These are phyloP conservation scores for Neocucurbitaria cava DNA, from an alignment of 2,329 filamentous ascomycete genomes.

Conservation along the genomic window DNA sequence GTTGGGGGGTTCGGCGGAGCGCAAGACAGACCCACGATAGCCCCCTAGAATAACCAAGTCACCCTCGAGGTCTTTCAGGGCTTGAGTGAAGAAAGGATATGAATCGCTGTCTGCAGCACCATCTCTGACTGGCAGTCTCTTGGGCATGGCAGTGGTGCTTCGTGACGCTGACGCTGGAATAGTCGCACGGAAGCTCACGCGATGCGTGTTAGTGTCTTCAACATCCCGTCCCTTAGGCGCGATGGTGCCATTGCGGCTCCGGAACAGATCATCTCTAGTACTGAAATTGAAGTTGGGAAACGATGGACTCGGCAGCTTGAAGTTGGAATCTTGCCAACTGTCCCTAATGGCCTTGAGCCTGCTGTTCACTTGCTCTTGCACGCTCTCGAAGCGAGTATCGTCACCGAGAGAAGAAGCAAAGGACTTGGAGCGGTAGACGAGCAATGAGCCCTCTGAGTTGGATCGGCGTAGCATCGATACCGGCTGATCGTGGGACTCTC, in stretches of 20 bases:
- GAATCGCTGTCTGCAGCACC: slow-evolving; percentile 42
- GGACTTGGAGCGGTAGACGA: slow-evolving; percentile 76
- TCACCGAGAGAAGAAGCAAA: slow-evolving; percentile 84
- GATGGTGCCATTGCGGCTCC: slow-evolving; percentile 19
- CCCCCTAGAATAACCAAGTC: slow-evolving; percentile 90
- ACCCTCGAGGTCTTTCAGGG: slow-evolving; percentile 74
- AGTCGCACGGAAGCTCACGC: slow-evolving; percentile 27
- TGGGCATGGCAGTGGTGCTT: slow-evolving; percentile 20
- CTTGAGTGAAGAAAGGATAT: slow-evolving; percentile 61
- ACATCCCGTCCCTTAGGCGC: slow-evolving; percentile 18
- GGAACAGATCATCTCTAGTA: slow-evolving; percentile 41
- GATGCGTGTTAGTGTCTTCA: slow-evolving; percentile 18
- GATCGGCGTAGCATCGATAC: slow-evolving; percentile 61
- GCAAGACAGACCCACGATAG: slow-evolving; percentile 87
- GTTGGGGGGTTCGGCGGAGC: slow-evolving; percentile 80
- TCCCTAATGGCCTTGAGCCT: slow-evolving; percentile 90
- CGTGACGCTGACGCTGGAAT: slow-evolving; percentile 17
- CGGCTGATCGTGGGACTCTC: slow-evolving; percentile 22
- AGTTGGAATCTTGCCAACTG: slow-evolving; percentile 82
- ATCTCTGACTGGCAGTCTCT: slow-evolving; percentile 15
- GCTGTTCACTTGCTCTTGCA: slow-evolving; percentile 85
- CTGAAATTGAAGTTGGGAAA: slow-evolving; percentile 62
- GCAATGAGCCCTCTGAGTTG: slow-evolving; percentile 78
- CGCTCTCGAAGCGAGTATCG: slow-evolving; percentile 78
- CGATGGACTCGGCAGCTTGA: slow-evolving; percentile 63